Base-by-base conservation (phyloP, 2,329 filamentous ascomycete species). In the Colletotrichum liaoningense region DNA sequence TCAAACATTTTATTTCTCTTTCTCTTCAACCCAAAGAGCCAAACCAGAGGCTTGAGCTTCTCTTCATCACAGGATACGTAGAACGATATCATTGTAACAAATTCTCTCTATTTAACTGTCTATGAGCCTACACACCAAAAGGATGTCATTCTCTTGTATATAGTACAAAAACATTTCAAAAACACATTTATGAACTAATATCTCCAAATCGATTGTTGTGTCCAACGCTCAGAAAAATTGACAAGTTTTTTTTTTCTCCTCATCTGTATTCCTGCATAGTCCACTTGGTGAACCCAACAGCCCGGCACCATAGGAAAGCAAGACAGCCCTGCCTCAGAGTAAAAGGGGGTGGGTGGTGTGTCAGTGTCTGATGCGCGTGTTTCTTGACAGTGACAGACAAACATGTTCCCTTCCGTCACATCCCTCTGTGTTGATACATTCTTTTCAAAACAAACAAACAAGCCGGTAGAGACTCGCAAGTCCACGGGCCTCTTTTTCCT, bases 1-100 rank as follows among this genome's bases (percentile, higher is more conserved):
- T 26, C 46, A 54, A 49, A 49, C 49, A 5, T 24, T 30, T 30
- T 11, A 55, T 54, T 38, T 65, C 38, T 16, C 30, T 54, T 63
- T 16, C 38, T 16, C 33, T 35, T 35, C 38, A 42, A 14, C 30
- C 60, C 33, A 35, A 35, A 57, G 22, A 38, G 67, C 72, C 67
- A 67, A 63, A 72, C 56, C 60, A 65, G 60, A 69, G 69, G 63
- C 59, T 66, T 5, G 33, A 35, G 33, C 59, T 56, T 42, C 42
- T 49, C 26, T 59, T 63, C 58, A 64, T 19, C 60, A 70, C 33
- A 57, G 57, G 68, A 63, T 63, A 62, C 68, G 72, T 67, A 72
- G 72, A 74, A 67, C 72, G 68, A 55, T 38, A 67, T 74, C 63
- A 74, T 67, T 72, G 72, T 72, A 74, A 22, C 60, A 69, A 59